Evolutionary conservation across 1,139 yeast species (phyloP).

Genomic region (Candida albicans): DNA sequence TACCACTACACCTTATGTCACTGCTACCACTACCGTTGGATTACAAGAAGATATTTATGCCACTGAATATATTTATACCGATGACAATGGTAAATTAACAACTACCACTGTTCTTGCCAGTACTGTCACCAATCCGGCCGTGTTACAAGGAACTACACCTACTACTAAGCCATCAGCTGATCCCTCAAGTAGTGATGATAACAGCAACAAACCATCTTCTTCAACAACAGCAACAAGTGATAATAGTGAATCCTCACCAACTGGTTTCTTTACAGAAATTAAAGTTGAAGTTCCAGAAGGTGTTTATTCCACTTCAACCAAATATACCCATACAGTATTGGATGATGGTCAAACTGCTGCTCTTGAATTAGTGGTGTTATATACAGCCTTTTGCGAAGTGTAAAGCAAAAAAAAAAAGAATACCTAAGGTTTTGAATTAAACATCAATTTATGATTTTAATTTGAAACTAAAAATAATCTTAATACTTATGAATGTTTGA

Average conservation of each 20-base stretch:
- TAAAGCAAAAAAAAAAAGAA: no score
- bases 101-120: slow-evolving; percentile 31
- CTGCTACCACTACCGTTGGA: slow-evolving; percentile 31
- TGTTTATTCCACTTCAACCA: slow-evolving; percentile 26
- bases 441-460: no score
- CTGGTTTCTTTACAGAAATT: slow-evolving; percentile 8
- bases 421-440: no score
- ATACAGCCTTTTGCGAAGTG: slow-evolving; percentile 25
- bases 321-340: slow-evolving; percentile 22
- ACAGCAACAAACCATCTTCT: slow-evolving; percentile 8
- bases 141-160: slow-evolving; percentile 7
- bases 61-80: slow-evolving; percentile 37
- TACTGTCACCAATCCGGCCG: slow-evolving; percentile 16
- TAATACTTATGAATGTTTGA: no score
- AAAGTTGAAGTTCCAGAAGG: slow-evolving; percentile 23
- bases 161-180: slow-evolving; percentile 3
- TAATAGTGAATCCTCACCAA: slow-evolving; percentile 1
- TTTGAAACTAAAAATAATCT: no score
- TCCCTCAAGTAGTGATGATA: slow-evolving; percentile 1
- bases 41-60: slow-evolving; percentile 30
- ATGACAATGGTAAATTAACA: slow-evolving; percentile 32
- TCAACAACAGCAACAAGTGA: slow-evolving; percentile 5
- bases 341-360: slow-evolving; percentile 32
- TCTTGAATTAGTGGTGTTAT: slow-evolving; percentile 32
- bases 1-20: slow-evolving; percentile 32